phyloP scores from a whole-genome alignment of 2,329 filamentous ascomycete species.

The Fusarium austroafricanum region DNA sequence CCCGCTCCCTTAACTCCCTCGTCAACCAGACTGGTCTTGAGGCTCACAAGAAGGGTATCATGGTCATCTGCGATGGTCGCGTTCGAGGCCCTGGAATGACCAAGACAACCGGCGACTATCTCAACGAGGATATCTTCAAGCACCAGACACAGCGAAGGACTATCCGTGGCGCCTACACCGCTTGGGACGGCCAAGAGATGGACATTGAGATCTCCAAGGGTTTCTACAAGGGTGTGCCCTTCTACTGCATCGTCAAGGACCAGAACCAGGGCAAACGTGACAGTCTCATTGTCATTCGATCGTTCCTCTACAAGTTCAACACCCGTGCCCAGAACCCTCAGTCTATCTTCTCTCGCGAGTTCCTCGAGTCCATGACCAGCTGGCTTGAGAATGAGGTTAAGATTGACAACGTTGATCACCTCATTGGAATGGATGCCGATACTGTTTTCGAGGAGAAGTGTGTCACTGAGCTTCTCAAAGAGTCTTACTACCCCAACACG shows the following conservation, averaged over 20 bases:
- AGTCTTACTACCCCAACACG: neutral
- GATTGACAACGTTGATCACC: neutral
- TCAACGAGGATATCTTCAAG: neutral
- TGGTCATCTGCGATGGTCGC: neutral
- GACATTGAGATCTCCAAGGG: slow-evolving; percentile 1
- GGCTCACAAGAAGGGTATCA: neutral
- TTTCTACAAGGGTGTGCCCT: neutral
- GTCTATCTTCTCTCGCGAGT: neutral
- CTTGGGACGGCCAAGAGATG: neutral
- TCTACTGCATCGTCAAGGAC: neutral
- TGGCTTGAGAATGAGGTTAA: neutral
- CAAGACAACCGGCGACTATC: neutral
- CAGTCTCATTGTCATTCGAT: neutral
- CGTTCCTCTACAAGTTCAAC: slow-evolving; percentile 4
- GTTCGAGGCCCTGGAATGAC: neutral
- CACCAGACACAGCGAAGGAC: neutral
- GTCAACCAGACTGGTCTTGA: neutral
- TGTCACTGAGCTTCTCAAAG: neutral
- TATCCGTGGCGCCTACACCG: neutral
- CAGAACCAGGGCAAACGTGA: slow-evolving; percentile 1
- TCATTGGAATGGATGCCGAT: slow-evolving; percentile 5
- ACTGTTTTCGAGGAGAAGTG: neutral
- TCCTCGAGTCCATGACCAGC: neutral
- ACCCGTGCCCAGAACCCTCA: neutral
- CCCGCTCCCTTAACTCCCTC: neutral